A percentile compares a stretch with the other conserved stretches of the same genome.
Evolutionary conservation across 805 yeast species (phyloP).

Genomic region (Metschnikowia corniflorae): DNA sequence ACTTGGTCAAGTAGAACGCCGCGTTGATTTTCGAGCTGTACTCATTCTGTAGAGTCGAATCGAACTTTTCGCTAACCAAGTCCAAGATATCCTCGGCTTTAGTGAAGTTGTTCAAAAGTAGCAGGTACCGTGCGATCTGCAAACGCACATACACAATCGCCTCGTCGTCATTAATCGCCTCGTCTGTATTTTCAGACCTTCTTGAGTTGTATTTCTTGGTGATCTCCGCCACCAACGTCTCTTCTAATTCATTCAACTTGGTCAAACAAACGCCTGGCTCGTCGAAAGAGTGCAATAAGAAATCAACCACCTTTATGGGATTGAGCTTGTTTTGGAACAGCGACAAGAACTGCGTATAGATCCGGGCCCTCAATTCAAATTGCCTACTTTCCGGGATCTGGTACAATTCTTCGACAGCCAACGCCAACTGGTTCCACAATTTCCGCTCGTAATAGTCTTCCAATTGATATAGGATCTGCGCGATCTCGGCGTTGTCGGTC

Average conservation of each 20-base stretch:
- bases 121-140: slow-evolving; percentile 71
- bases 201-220: slow-evolving; percentile 27
- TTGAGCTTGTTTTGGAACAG: slow-evolving; percentile 69
- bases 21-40: slow-evolving; percentile 62
- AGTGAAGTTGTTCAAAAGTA: slow-evolving; percentile 48
- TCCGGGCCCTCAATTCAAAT: slow-evolving; percentile 48
- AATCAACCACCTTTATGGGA: slow-evolving; percentile 73
- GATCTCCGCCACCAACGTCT: slow-evolving; percentile 23
- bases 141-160: slow-evolving; percentile 45
- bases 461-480: slow-evolving; percentile 58
- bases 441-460: slow-evolving; percentile 87
- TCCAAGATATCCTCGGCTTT: slow-evolving; percentile 70
- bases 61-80: slow-evolving; percentile 53
- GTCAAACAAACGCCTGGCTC: slow-evolving; percentile 28
- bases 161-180: slow-evolving; percentile 49
- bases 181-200: slow-evolving; percentile 24
- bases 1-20: slow-evolving; percentile 75
- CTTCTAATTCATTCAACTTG: slow-evolving; percentile 35
- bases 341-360: slow-evolving; percentile 68
- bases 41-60: slow-evolving; percentile 32
- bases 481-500: slow-evolving; percentile 56
- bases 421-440: slow-evolving; percentile 92
- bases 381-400: slow-evolving; percentile 47
- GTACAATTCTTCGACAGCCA: slow-evolving; percentile 59
- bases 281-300: slow-evolving; percentile 54